These are phyloP conservation scores for Talaromyces sp. DNA, from an alignment of 2,329 filamentous ascomycete genomes.

Conservation along the genomic window DNA sequence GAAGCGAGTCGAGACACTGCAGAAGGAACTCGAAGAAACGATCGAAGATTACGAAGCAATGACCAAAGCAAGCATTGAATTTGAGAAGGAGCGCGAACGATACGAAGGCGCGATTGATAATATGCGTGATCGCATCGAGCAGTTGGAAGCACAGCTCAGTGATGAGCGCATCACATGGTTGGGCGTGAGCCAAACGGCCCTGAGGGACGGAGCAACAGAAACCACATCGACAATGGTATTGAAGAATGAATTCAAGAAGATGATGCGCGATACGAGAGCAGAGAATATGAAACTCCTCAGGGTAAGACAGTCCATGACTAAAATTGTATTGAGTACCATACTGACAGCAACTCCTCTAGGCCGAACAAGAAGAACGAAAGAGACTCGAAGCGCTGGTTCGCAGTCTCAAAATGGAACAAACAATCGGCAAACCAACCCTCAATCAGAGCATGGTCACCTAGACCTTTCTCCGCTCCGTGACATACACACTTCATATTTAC, in stretches of 20 bases:
- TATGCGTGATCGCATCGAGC: conserved; percentile 62
- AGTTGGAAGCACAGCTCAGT: conserved; percentile 60
- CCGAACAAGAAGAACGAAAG: conserved; percentile 68
- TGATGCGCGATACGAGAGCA: conserved; percentile 69
- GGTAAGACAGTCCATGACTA: conserved; percentile 47
- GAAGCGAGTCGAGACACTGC: conserved; percentile 54
- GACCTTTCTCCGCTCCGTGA: conserved; percentile 15
- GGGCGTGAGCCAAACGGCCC: conserved; percentile 54
- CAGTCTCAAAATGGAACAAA: conserved; percentile 43
- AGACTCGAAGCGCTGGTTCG: conserved; percentile 64
- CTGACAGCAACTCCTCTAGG: conserved; percentile 41
- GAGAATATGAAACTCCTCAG: conserved; percentile 64
- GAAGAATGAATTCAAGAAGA: conserved; percentile 74
- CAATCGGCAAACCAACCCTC: conserved; percentile 32
- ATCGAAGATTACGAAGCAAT: conserved; percentile 68
- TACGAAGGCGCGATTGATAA: conserved; percentile 63
- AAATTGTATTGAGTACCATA: background rate
- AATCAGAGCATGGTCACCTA: conserved; percentile 35
- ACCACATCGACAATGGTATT: conserved; percentile 66
- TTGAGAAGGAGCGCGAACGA: conserved; percentile 66
- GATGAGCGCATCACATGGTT: conserved; percentile 67
- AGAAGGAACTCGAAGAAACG: conserved; percentile 65
- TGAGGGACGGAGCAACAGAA: conserved; percentile 44
- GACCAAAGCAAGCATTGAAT: conserved; percentile 66
- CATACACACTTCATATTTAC: background rate